A percentile compares a stretch with the other conserved stretches of the same genome.
Conservation (phyloP, 192 early-diverging fungal species). For the Coemansia sp. region DNA sequence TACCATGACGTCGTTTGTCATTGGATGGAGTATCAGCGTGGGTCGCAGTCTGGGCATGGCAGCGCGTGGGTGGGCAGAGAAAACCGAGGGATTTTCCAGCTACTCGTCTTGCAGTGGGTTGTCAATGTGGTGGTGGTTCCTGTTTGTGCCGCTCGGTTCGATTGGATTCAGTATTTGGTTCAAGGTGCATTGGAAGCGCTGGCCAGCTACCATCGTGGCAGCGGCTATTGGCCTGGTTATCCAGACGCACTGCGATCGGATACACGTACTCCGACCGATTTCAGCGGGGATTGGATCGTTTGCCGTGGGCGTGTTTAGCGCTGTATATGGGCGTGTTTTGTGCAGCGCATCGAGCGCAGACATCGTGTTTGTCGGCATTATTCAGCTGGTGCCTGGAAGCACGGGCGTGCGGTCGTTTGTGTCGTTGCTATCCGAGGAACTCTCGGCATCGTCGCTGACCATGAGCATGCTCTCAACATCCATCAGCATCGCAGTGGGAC, state of each 20-base stretch:
- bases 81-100: slow-evolving; percentile 15
- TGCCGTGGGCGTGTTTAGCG: slow-evolving; percentile 72
- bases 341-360: slow-evolving; percentile 64
- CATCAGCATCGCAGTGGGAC: slow-evolving; percentile 36
- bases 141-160: slow-evolving; percentile 57
- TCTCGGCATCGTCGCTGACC: slow-evolving; percentile 37
- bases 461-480: slow-evolving; percentile 37
- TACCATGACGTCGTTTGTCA: slow-evolving; percentile 72
- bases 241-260: slow-evolving; percentile 59
- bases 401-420: slow-evolving; percentile 64
- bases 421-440: slow-evolving; percentile 59
- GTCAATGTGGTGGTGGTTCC: slow-evolving; percentile 53
- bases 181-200: slow-evolving; percentile 60
- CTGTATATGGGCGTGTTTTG: slow-evolving; percentile 68
- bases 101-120: slow-evolving; percentile 19
- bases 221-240: slow-evolving; percentile 65
- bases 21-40: slow-evolving; percentile 68
- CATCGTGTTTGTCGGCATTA: slow-evolving; percentile 70
- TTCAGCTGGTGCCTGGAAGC: slow-evolving; percentile 78
- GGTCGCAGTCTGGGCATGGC: slow-evolving; percentile 59
- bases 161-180: slow-evolving; percentile 60
- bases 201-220: slow-evolving; percentile 66
- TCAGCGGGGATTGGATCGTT: slow-evolving; percentile 66
- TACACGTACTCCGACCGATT: slow-evolving; percentile 57
- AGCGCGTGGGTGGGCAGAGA: slow-evolving; percentile 44